Evolutionary conservation across 345 rosid species (phyloP).

Genomic region (Ceriops tagal): DNA sequence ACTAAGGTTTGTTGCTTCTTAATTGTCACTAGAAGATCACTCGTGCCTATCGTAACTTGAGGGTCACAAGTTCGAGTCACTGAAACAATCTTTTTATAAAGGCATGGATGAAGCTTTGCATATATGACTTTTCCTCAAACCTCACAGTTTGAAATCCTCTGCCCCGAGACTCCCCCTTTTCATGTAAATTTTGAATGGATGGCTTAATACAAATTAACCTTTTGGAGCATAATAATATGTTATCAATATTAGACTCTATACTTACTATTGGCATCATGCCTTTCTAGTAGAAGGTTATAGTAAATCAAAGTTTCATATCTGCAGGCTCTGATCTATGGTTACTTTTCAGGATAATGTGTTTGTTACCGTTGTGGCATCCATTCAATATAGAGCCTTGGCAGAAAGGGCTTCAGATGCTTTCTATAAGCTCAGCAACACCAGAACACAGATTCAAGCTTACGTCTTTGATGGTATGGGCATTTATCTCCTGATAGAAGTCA

Average conservation of each 20-base stretch:
- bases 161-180: too few species aligned
- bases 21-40: not conserved
- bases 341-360: conserved; percentile 3
- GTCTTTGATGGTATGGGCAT: conserved; percentile 21
- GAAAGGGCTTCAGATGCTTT: not conserved
- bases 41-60: not conserved
- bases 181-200: too few species aligned
- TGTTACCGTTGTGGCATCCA: conserved; percentile 3
- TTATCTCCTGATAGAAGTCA: not conserved
- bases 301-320: not conserved
- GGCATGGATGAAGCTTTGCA: too few species aligned
- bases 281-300: not conserved
- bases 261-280: too few species aligned
- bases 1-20: conserved; percentile 52
- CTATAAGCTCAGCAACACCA: conserved; percentile 25
- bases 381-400: not conserved
- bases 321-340: not conserved
- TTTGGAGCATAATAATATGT: too few species aligned
- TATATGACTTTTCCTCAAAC: too few species aligned
- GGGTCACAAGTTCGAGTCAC: too few species aligned
- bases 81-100: too few species aligned
- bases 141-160: too few species aligned
- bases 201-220: too few species aligned
- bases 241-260: too few species aligned
- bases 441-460: conserved; percentile 26